Evolutionary conservation across 345 rosid genomes (phyloP).

Genomic region (Acer yangbiense): DNA sequence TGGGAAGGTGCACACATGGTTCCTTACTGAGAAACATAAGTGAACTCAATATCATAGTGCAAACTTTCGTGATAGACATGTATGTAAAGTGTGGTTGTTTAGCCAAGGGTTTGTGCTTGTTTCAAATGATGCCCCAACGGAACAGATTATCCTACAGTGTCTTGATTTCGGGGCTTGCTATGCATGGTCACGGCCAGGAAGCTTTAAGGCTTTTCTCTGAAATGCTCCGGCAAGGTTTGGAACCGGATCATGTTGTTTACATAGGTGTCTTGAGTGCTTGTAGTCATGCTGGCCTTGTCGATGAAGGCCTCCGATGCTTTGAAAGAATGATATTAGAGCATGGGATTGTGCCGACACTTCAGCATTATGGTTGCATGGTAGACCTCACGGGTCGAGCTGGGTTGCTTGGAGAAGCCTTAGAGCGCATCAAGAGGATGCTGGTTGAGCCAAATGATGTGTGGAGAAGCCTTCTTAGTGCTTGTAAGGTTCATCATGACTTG

Average conservation of each 20-base stretch:
- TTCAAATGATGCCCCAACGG: constrained; percentile 24
- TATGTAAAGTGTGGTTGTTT: constrained; percentile 50
- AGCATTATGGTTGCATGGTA: constrained; percentile 76
- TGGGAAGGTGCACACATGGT: constrained; percentile 43
- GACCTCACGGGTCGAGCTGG: constrained; percentile 75
- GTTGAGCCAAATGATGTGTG: constrained; percentile 62
- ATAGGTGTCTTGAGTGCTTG: constrained; percentile 47
- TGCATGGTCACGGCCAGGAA: constrained; percentile 35
- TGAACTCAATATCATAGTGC: constrained; percentile 42
- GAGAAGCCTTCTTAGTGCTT: constrained; percentile 70
- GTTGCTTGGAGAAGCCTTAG: constrained; percentile 54
- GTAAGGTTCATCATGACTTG: constrained; percentile 52
- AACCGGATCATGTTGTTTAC: constrained; percentile 36
- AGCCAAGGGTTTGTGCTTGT: constrained; percentile 29
- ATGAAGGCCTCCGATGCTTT: constrained; percentile 33
- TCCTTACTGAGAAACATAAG: constrained; percentile 34
- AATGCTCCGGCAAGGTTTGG: constrained; percentile 35
- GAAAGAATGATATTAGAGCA: constrained; percentile 43
- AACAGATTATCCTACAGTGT: constrained; percentile 35
- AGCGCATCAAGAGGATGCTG: constrained; percentile 51
- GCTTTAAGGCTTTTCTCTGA: constrained; percentile 35
- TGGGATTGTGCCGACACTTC: constrained; percentile 50
- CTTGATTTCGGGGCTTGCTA: constrained; percentile 42
- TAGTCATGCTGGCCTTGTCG: constrained; percentile 35
- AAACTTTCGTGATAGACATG: constrained; percentile 53